Evolutionary conservation across 768 basidiomycete species (phyloP).

Genomic region (Agrocybe pediades): DNA sequence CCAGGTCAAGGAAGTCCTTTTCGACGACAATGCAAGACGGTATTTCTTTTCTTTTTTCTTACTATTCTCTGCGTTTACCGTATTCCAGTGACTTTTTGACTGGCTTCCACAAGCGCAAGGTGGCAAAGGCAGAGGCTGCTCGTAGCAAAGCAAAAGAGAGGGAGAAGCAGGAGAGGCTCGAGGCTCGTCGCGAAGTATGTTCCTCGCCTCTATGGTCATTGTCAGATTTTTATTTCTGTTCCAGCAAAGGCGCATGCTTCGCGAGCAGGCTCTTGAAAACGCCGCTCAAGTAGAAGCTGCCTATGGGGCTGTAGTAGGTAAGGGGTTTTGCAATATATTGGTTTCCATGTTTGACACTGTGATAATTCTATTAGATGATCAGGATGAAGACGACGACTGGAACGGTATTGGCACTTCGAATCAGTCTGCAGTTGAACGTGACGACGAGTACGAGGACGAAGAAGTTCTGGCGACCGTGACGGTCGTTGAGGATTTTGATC

Average conservation of each 20-base stretch:
- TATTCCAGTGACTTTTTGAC: slow-evolving; percentile 80
- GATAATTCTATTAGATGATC: slow-evolving; percentile 28
- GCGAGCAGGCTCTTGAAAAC: slow-evolving; percentile 78
- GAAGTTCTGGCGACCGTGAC: slow-evolving; percentile 88
- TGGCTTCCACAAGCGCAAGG: slow-evolving; percentile 91
- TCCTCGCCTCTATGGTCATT: slow-evolving; percentile 4
- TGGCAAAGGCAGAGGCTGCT: slow-evolving; percentile 78
- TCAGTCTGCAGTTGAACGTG: slow-evolving; percentile 41
- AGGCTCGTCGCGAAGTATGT: slow-evolving; percentile 77
- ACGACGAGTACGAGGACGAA: slow-evolving; percentile 80
- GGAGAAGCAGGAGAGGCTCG: slow-evolving; percentile 74
- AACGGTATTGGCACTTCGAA: slow-evolving; percentile 36
- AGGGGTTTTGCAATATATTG: slow-evolving; percentile 11
- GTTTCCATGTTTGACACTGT: slow-evolving; percentile 10
- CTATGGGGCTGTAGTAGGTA: slow-evolving; percentile 56
- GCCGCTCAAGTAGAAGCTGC: slow-evolving; percentile 77
- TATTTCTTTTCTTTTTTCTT: slow-evolving; percentile 28
- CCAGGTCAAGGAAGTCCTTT: slow-evolving; percentile 80
- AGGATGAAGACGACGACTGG: slow-evolving; percentile 51
- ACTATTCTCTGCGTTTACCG: slow-evolving; percentile 15
- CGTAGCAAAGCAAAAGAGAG: slow-evolving; percentile 73
- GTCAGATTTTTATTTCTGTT: slow-evolving; percentile 8
- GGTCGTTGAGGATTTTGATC: slow-evolving; percentile 90
- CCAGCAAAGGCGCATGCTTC: slow-evolving; percentile 77
- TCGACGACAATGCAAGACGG: slow-evolving; percentile 87